Evolutionary conservation across 2,329 filamentous ascomycete genomes (phyloP).

Genomic region (Tolypocladium ophioglossoides): DNA sequence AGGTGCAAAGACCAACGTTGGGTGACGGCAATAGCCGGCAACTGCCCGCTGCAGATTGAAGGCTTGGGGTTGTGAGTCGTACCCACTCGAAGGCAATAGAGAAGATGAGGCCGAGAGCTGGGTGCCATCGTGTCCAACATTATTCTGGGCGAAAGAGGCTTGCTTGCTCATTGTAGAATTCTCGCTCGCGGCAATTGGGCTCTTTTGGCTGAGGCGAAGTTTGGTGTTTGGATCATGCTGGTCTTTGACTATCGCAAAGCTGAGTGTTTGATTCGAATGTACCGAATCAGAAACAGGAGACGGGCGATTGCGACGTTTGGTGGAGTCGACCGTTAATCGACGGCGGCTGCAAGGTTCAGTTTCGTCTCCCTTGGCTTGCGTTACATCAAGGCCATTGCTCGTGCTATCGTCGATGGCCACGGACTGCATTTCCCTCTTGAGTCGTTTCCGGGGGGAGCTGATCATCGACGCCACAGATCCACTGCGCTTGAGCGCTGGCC

Average conservation of each 20-base stretch:
- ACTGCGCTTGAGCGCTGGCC: constrained; percentile 1
- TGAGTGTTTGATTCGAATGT: constrained; percentile 33
- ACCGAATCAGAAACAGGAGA: background rate
- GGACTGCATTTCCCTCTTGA: background rate
- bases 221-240: constrained; percentile 53
- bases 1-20: constrained; percentile 13
- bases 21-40: background rate
- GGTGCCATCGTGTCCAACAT: background rate
- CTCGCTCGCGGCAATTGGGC: constrained; percentile 26
- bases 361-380: background rate
- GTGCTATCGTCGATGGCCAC: background rate
- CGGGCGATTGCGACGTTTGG: background rate
- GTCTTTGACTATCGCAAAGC: constrained; percentile 71
- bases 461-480: background rate
- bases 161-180: constrained; percentile 14
- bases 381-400: background rate
- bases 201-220: constrained; percentile 56
- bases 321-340: background rate
- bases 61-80: background rate
- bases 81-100: background rate
- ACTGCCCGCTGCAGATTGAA: background rate
- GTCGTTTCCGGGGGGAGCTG: background rate
- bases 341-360: background rate
- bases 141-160: constrained; percentile 8
- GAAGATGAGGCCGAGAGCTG: background rate